These are phyloP conservation scores for Candida pseudoglaebosa DNA, from an alignment of 805 yeast species.

Conservation along the genomic window DNA sequence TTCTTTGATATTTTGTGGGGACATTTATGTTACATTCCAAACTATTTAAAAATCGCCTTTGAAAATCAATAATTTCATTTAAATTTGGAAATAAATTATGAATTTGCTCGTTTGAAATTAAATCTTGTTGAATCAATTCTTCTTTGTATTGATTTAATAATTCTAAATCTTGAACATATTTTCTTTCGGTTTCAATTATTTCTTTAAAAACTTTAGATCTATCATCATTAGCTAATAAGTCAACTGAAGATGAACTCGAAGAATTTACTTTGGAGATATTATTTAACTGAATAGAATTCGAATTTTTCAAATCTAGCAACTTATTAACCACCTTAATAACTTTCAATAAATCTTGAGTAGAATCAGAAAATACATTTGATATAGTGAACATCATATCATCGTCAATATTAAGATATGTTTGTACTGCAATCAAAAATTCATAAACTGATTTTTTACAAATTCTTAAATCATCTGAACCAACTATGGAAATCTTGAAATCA, in stretches of 20 bases:
- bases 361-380: conserved; percentile 81
- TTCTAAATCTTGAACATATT: conserved; percentile 89
- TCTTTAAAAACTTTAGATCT: conserved; percentile 80
- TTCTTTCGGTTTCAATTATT: conserved; percentile 84
- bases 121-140: conserved; percentile 62
- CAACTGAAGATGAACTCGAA: not conserved
- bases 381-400: conserved; percentile 87
- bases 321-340: conserved; percentile 69
- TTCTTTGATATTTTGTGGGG: conserved; percentile 71
- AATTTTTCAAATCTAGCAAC: conserved; percentile 37
- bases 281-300: not conserved
- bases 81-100: conserved; percentile 83
- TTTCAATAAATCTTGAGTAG: conserved; percentile 70
- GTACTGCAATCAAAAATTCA: conserved; percentile 84
- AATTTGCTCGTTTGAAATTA: conserved; percentile 73
- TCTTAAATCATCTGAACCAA: conserved; percentile 75
- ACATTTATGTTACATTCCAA: conserved; percentile 81
- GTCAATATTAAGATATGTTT: conserved; percentile 64
- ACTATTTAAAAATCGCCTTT: conserved; percentile 82
- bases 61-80: conserved; percentile 81
- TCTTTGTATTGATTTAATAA: conserved; percentile 61
- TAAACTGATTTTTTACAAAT: conserved; percentile 86
- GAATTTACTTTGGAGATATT: not conserved
- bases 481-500: conserved; percentile 48
- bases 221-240: conserved; percentile 43